Conservation (phyloP, 2,329 filamentous ascomycete genomes). For the Trichophyton simii region DNA sequence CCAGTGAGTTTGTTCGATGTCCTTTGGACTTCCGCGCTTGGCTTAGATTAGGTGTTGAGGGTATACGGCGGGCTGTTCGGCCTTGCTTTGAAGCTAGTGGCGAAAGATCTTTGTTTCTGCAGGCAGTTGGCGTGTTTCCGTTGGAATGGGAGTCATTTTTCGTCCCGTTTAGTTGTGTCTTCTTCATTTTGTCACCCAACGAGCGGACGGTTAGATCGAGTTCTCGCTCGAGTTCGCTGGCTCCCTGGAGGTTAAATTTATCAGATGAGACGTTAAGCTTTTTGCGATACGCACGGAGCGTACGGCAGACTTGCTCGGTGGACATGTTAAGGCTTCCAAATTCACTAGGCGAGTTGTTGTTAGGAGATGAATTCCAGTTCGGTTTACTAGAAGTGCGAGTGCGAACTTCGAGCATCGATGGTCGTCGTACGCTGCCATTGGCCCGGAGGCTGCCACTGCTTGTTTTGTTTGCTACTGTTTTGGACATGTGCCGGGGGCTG, state of each 20-base stretch:
- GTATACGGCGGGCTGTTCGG: slow-evolving; percentile 22
- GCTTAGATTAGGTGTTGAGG: slow-evolving; percentile 26
- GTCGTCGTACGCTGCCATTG: slow-evolving; percentile 29
- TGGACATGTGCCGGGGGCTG: slow-evolving; percentile 19
- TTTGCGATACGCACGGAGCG: slow-evolving; percentile 47
- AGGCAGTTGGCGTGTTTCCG: slow-evolving; percentile 21
- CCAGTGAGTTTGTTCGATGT: slow-evolving; percentile 24
- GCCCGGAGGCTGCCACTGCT: slow-evolving; percentile 20
- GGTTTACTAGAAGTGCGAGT: slow-evolving; percentile 33
- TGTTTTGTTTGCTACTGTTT: slow-evolving; percentile 14
- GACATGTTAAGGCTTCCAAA: slow-evolving; percentile 39
- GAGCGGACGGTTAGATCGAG: slow-evolving; percentile 34
- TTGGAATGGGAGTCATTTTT: slow-evolving; percentile 4
- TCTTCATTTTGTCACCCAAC: slow-evolving; percentile 22
- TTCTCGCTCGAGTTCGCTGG: slow-evolving; percentile 46
- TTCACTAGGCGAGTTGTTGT: slow-evolving; percentile 23
- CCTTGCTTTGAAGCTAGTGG: slow-evolving; percentile 17
- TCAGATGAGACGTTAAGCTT: slow-evolving; percentile 41
- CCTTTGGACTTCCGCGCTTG: slow-evolving; percentile 14
- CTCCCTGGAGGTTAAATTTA: slow-evolving; percentile 30
- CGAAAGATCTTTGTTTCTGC: slow-evolving; percentile 16
- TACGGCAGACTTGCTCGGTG: slow-evolving; percentile 47
- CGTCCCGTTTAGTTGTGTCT: slow-evolving; percentile 17
- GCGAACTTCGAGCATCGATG: slow-evolving; percentile 39
- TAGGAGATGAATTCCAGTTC: slow-evolving; percentile 18